A percentile compares a stretch with the other conserved stretches of the same genome.
These are phyloP conservation scores for Tylopilus intermedius DNA, from an alignment of 768 basidiomycete genomes.

Conservation along the genomic window DNA sequence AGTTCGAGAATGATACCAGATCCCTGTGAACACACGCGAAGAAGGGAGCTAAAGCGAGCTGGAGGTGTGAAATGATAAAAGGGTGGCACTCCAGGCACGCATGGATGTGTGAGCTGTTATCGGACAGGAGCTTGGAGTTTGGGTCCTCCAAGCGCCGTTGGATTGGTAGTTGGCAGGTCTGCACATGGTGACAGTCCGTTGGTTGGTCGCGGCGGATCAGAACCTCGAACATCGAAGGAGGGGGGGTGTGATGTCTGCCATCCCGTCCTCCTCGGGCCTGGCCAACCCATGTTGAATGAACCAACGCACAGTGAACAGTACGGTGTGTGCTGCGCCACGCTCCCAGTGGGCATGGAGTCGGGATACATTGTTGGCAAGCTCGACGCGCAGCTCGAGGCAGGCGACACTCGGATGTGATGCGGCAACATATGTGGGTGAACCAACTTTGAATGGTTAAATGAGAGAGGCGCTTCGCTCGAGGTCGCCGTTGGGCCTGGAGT, in stretches of 20 bases:
- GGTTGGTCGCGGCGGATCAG: neutral
- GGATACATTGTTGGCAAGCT: too few relatives aligned
- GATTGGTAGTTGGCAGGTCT: neutral
- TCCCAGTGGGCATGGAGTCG: too few relatives aligned
- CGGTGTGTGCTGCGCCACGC: too few relatives aligned
- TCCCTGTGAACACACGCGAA: neutral
- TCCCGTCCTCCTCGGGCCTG: too few relatives aligned
- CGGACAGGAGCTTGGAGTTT: constrained; percentile 1
- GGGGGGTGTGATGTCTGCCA: neutral
- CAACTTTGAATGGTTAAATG: neutral
- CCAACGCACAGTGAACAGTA: too few relatives aligned
- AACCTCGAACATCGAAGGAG: neutral
- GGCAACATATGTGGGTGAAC: too few relatives aligned
- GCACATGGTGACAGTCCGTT: neutral
- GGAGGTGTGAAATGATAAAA: neutral
- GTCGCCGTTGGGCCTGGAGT: neutral
- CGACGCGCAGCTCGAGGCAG: neutral
- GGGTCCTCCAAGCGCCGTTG: neutral
- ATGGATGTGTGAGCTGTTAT: neutral
- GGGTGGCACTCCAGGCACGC: neutral
- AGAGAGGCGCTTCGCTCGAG: neutral
- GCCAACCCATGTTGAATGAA: too few relatives aligned
- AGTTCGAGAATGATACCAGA: neutral
- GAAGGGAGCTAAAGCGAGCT: too few relatives aligned
- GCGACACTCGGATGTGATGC: too few relatives aligned